phyloP scores from a whole-genome alignment of 768 basidiomycete genomes.

The Kwoniella dejecticola region DNA sequence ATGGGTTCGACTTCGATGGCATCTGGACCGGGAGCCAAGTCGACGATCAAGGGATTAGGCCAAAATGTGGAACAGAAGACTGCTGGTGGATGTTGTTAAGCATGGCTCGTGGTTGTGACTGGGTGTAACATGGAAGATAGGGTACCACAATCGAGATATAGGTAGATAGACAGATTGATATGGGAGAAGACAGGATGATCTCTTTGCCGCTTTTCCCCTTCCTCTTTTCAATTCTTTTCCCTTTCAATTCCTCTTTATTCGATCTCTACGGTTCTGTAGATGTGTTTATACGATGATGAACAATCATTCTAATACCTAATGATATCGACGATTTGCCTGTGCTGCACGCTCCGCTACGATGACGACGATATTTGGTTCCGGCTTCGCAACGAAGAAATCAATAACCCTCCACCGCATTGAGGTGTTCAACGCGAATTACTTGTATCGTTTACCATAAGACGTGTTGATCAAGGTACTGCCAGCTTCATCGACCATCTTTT shows the following conservation, averaged over 20 bases:
- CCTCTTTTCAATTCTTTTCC: neutral
- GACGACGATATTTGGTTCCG: neutral
- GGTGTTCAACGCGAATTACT: neutral
- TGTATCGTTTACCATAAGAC: too few species aligned
- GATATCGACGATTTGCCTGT: too few species aligned
- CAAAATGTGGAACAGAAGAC: slow-evolving; percentile 55
- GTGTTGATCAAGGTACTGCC: too few species aligned
- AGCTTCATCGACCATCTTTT: too few species aligned
- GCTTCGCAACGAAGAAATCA: neutral
- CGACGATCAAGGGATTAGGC: slow-evolving; percentile 52
- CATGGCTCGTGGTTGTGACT: neutral
- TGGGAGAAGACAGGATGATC: neutral
- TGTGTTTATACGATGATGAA: too few species aligned
- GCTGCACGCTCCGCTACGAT: too few species aligned
- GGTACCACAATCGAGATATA: neutral
- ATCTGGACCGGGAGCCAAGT: slow-evolving; percentile 52
- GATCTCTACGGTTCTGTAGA: too few species aligned
- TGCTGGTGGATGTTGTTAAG: slow-evolving; percentile 54
- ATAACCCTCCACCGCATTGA: neutral
- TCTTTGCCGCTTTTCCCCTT: neutral
- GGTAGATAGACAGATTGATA: neutral
- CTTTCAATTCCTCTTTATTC: neutral
- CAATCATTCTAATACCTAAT: too few species aligned
- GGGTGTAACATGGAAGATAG: neutral
- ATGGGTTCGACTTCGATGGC: slow-evolving; percentile 55